phyloP scores from a whole-genome alignment of 75 land plant species.

The Selaginella tamariscina region DNA sequence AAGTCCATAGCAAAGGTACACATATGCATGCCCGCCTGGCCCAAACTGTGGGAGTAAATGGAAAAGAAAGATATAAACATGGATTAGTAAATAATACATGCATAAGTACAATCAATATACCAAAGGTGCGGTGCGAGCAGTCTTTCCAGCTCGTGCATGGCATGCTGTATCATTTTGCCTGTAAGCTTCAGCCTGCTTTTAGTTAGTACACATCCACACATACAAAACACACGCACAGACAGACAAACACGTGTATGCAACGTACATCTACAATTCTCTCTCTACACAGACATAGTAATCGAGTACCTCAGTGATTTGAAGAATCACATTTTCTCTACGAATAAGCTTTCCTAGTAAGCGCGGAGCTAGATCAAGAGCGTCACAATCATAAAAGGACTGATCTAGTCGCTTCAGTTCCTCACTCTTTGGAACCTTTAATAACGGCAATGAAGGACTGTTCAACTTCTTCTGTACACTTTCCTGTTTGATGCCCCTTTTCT shows the following conservation, averaged over 20 bases:
- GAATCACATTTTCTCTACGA: slow-evolving; percentile 74
- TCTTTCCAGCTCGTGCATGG: slow-evolving; percentile 81
- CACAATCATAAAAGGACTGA: slow-evolving; percentile 49
- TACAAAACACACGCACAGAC: no score
- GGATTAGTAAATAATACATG: neutral
- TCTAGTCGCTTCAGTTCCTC: slow-evolving; percentile 14
- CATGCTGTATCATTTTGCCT: slow-evolving; percentile 87
- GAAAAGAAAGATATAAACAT: neutral
- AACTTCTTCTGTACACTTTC: no score
- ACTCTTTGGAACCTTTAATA: neutral
- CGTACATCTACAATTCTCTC: neutral
- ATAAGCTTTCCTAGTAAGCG: slow-evolving; percentile 81
- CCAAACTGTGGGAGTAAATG: slow-evolving; percentile 53
- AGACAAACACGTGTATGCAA: no score
- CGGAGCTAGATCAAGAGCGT: slow-evolving; percentile 84
- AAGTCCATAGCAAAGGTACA: slow-evolving; percentile 87
- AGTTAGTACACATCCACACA: no score
- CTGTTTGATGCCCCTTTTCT: no score
- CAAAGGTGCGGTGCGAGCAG: slow-evolving; percentile 85
- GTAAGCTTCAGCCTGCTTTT: slow-evolving; percentile 81
- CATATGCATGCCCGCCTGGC: slow-evolving; percentile 95
- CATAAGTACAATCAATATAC: slow-evolving; percentile 25
- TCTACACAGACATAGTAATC: neutral
- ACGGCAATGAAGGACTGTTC: no score
- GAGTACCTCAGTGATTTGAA: slow-evolving; percentile 87